phyloP scores from a whole-genome alignment of 2,329 filamentous ascomycete species.

The Aspergillus candidus region DNA sequence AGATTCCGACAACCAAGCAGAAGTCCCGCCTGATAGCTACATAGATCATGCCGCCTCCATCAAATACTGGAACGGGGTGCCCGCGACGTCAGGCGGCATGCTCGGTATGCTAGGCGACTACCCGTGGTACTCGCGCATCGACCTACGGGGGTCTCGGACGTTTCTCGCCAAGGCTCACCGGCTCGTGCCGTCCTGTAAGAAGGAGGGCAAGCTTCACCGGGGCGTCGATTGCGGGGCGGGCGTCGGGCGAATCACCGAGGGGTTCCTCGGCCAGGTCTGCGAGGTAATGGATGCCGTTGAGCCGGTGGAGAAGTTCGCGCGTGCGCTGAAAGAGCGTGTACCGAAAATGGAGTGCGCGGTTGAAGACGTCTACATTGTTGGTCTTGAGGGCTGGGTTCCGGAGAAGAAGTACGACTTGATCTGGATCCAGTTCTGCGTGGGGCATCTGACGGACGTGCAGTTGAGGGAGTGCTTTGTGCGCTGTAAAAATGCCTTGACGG shows the following conservation, averaged over 20 bases:
- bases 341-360: constrained; percentile 42
- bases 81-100: constrained; percentile 45
- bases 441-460: constrained; percentile 71
- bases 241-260: constrained; percentile 76
- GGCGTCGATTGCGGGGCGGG: constrained; percentile 60
- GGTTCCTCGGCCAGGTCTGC: constrained; percentile 66
- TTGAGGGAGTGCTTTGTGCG: constrained; percentile 60
- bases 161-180: constrained; percentile 60
- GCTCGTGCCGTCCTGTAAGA: constrained; percentile 11
- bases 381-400: constrained; percentile 65
- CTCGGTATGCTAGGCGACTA: constrained; percentile 58
- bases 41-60: constrained; percentile 34
- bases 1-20: not conserved
- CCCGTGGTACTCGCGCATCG: constrained; percentile 61
- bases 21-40: constrained; percentile 11
- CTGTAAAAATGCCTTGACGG: constrained; percentile 49
- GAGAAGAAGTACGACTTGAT: constrained; percentile 65
- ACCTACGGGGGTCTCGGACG: constrained; percentile 61
- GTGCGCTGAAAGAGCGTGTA: constrained; percentile 43
- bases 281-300: constrained; percentile 74
- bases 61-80: constrained; percentile 30
- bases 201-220: constrained; percentile 20
- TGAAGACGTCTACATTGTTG: constrained; percentile 63
- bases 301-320: constrained; percentile 75
- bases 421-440: constrained; percentile 88